Base-by-base conservation (phyloP, 306 rosid genomes). In the Astragalus glycyphyllos region DNA sequence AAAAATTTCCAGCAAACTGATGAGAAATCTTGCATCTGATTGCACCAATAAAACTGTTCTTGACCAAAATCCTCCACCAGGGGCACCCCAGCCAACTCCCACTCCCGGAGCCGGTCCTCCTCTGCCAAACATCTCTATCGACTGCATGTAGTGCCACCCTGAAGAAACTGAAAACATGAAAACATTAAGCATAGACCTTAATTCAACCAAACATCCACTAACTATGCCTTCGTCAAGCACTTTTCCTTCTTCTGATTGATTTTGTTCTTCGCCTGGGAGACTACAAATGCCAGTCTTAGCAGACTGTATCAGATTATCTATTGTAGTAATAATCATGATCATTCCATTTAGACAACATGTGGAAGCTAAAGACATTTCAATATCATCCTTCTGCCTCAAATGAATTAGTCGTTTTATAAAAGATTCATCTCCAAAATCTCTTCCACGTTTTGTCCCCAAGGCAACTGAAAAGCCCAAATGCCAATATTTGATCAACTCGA, bases 51-150 rank as follows among this genome's bases (percentile, higher is more conserved):
- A 77, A 83, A 89, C 84, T 69, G 69, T 32, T 48, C 47, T 71
- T 38, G 98, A 94, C 98, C 98, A 94, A 83, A 73, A 89, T 71
- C 97, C 99, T 74, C 97, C 96, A 65, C 87, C 86, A 65, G 85
- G 78, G 41, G 86, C 92, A 71, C 96, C 98, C 98, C 98, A 94
- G 60, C 98, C 98, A 78, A 82, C 73, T 77, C 98, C 98, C 44
- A 77, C 88, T 37, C 98, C 98, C 8, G 98, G 97, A 81, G 92
- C 91, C 6, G 96, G 97, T 50, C 98, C 98, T 5, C 98, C 99
- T 77, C 96, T 82, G 73, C 96, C 97, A 59, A 94, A 94, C 42
- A 73, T 82, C 83, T 91, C 97, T 70, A 84, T 77, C 32, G 92
- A 83, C 73, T 83, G 91, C 79, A 84, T 59, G 41, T 4, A 23